Percentiles rank a stretch among this genome's conserved stretches.
Evolutionary conservation across 1,139 yeast genomes (phyloP).

Genomic region (Lizanozyma gosingica): DNA sequence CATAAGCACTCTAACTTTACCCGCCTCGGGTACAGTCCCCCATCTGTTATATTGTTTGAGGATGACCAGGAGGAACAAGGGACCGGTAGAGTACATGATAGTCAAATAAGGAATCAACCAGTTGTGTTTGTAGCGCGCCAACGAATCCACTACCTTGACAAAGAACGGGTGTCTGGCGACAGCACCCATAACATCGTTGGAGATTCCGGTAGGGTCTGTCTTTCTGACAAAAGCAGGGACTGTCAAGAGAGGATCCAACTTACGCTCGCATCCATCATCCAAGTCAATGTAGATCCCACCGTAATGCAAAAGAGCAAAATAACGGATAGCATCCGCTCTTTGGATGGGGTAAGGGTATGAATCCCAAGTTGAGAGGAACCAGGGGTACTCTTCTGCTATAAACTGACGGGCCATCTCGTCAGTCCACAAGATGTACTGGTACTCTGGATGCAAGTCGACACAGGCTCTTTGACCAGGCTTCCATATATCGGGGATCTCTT

Average conservation of each 20-base stretch:
- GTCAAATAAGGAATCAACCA: conserved; percentile 85
- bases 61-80: conserved; percentile 73
- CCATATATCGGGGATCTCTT: conserved; percentile 76
- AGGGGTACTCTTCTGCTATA: conserved; percentile 68
- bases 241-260: conserved; percentile 69
- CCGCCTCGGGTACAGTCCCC: conserved; percentile 52
- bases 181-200: conserved; percentile 90
- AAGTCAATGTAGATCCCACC: conserved; percentile 91
- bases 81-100: conserved; percentile 92
- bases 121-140: conserved; percentile 52
- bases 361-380: conserved; percentile 80
- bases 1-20: conserved; percentile 55
- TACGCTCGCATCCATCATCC: conserved; percentile 78
- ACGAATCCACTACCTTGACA: conserved; percentile 54
- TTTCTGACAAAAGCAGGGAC: conserved; percentile 83
- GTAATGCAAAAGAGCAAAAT: conserved; percentile 70
- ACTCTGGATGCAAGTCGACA: conserved; percentile 74
- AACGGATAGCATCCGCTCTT: conserved; percentile 89
- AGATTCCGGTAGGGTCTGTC: conserved; percentile 84
- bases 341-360: conserved; percentile 72
- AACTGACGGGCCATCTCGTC: conserved; percentile 77
- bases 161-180: conserved; percentile 85
- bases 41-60: conserved; percentile 85
- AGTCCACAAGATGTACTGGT: conserved; percentile 84
- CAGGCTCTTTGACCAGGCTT: conserved; percentile 67